phyloP scores from a whole-genome alignment of 139 green algal genomes.

The Desmodesmus armatus region DNA sequence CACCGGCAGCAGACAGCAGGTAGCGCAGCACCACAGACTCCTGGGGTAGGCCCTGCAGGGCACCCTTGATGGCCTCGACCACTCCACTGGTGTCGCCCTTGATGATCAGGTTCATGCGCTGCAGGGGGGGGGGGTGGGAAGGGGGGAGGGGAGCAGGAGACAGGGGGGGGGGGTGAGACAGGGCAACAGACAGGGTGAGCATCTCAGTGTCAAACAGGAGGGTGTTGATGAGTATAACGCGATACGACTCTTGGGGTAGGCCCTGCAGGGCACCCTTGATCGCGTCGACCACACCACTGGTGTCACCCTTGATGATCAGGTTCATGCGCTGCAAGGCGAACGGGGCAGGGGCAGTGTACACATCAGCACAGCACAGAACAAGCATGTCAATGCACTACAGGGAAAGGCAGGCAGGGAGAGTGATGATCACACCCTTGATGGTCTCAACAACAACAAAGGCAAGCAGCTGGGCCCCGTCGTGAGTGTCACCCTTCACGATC shows the following conservation, averaged over 20 bases:
- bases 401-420: too few species aligned
- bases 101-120: conserved; percentile 93
- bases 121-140: too few species aligned
- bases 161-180: too few species aligned
- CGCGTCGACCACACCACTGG: conserved; percentile 90
- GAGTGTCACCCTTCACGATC: conserved; percentile 88
- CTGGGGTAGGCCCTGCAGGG: conserved; percentile 66
- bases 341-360: too few species aligned
- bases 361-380: too few species aligned
- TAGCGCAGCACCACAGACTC: conserved; percentile 67
- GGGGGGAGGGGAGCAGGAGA: too few species aligned
- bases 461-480: too few species aligned
- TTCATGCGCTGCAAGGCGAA: conserved; percentile 84
- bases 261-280: conserved; percentile 85
- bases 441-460: conserved; percentile 94
- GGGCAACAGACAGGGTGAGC: background rate
- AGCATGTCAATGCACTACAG: too few species aligned
- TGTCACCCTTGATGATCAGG: conserved; percentile 89
- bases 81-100: conserved; percentile 85
- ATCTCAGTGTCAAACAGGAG: background rate
- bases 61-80: conserved; percentile 91
- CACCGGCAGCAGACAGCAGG: conserved; percentile 86
- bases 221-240: too few species aligned
- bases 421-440: conserved; percentile 87
- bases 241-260: conserved; percentile 32